Conservation (phyloP, 2,329 filamentous ascomycete species). For the Sarocladium oryzae region DNA sequence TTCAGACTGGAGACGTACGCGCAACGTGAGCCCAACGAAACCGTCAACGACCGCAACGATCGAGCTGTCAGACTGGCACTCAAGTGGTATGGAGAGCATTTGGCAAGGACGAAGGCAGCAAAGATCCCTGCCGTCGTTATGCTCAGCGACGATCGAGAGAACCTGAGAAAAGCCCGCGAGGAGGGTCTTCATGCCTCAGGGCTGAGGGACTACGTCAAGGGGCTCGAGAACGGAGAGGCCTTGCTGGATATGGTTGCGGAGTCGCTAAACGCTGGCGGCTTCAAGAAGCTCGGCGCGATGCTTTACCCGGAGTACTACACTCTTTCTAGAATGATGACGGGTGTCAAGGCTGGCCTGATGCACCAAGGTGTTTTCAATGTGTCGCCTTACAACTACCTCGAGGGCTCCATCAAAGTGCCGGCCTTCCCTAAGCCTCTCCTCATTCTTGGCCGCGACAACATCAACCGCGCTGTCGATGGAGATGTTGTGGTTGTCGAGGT, state of each 20-base stretch:
- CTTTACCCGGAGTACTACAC: slow-evolving; percentile 88
- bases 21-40: slow-evolving; percentile 66
- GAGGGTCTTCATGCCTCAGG: slow-evolving; percentile 67
- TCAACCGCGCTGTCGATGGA: slow-evolving; percentile 87
- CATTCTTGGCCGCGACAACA: slow-evolving; percentile 87
- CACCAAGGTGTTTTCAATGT: slow-evolving; percentile 96
- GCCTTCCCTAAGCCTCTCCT: slow-evolving; percentile 86
- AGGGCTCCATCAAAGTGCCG: slow-evolving; percentile 84
- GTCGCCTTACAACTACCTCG: slow-evolving; percentile 95
- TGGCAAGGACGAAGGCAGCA: slow-evolving; percentile 56
- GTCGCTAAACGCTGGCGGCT: slow-evolving; percentile 60
- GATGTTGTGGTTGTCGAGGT: slow-evolving; percentile 92
- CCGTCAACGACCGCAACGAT: slow-evolving; percentile 95
- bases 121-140: slow-evolving; percentile 75
- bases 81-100: slow-evolving; percentile 83
- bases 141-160: slow-evolving; percentile 88
- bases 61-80: slow-evolving; percentile 80
- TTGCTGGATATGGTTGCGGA: slow-evolving; percentile 91
- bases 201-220: slow-evolving; percentile 71
- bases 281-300: slow-evolving; percentile 56
- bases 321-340: slow-evolving; percentile 89
- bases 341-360: slow-evolving; percentile 77
- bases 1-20: slow-evolving; percentile 91
- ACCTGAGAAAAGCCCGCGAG: slow-evolving; percentile 70
- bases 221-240: slow-evolving; percentile 75